Evolutionary conservation across 2,329 filamentous ascomycete species (phyloP).

Genomic region (Pseudogymnoascus sp.): DNA sequence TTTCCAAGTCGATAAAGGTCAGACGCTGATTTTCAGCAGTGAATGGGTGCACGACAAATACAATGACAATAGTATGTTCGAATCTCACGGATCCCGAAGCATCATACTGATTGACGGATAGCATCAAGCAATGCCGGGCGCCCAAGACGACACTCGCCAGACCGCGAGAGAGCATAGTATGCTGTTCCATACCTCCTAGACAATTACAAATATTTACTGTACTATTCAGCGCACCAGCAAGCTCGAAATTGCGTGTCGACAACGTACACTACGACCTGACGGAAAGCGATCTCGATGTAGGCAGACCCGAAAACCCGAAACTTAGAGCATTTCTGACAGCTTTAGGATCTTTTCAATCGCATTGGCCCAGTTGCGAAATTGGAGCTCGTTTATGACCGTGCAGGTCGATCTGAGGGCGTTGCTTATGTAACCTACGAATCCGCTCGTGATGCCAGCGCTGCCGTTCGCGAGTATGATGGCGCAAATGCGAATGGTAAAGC

Average conservation of each 20-base stretch:
- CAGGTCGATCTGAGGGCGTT: constrained; percentile 77
- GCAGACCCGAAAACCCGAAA: constrained; percentile 14
- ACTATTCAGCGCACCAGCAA: constrained; percentile 41
- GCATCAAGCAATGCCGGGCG: not conserved
- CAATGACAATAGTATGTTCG: constrained; percentile 57
- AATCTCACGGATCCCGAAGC: not conserved
- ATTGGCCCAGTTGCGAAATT: constrained; percentile 67
- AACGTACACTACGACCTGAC: constrained; percentile 91
- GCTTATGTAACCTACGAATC: constrained; percentile 77
- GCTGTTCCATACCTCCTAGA: constrained; percentile 6
- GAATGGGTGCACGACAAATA: constrained; percentile 95
- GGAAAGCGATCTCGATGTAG: constrained; percentile 72
- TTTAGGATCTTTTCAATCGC: constrained; percentile 68
- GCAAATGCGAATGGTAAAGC: constrained; percentile 74
- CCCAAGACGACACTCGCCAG: constrained; percentile 24
- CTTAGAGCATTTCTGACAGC: constrained; percentile 13
- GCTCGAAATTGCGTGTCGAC: constrained; percentile 72
- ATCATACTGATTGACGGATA: not conserved
- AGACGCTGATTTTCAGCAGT: constrained; percentile 35
- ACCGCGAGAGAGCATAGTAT: constrained; percentile 23
- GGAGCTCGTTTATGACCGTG: constrained; percentile 74
- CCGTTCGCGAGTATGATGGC: constrained; percentile 75
- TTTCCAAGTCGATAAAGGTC: not conserved
- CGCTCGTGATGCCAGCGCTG: constrained; percentile 62
- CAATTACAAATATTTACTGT: constrained; percentile 9